Percentiles rank a stretch among this genome's conserved stretches.
These are phyloP conservation scores for Agaricus blazei DNA, from an alignment of 768 basidiomycete species.

Conservation along the genomic window DNA sequence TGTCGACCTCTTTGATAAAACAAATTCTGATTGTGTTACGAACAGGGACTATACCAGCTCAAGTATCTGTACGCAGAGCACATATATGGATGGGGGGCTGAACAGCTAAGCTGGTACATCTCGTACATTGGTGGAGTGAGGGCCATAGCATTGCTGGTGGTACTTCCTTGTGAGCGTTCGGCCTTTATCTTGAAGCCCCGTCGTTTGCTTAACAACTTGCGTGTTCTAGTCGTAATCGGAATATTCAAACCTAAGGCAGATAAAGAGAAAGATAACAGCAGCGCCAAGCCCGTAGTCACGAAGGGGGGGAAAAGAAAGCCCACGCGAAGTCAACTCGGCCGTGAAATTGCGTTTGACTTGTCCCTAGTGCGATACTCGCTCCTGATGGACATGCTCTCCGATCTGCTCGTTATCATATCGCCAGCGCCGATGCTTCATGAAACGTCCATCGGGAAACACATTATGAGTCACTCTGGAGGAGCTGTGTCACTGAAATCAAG, in stretches of 20 bases:
- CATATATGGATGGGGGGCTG: constrained; percentile 65
- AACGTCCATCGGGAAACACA: constrained; percentile 1
- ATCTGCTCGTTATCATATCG: constrained; percentile 50
- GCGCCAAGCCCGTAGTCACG: not conserved
- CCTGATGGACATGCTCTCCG: constrained; percentile 59
- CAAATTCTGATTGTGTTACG: not conserved
- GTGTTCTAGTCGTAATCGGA: not conserved
- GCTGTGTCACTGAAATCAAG: constrained; percentile 16
- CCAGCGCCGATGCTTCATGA: constrained; percentile 40
- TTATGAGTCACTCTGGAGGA: constrained; percentile 5
- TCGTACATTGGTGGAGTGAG: constrained; percentile 59
- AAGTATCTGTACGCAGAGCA: constrained; percentile 81
- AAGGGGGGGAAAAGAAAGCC: constrained; percentile 35
- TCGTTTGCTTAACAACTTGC: not conserved
- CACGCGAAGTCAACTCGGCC: constrained; percentile 48
- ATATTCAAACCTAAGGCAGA: constrained; percentile 8
- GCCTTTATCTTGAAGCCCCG: not conserved
- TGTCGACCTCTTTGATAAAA: constrained; percentile 5
- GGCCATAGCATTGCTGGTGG: constrained; percentile 54
- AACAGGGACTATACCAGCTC: constrained; percentile 69
- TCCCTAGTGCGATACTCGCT: constrained; percentile 56
- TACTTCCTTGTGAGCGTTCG: constrained; percentile 29
- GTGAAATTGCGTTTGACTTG: constrained; percentile 71
- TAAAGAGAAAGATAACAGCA: constrained; percentile 13
- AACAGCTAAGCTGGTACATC: constrained; percentile 73